Conservation (phyloP, 2,329 filamentous ascomycete species). For the Diaporthe ampelina region DNA sequence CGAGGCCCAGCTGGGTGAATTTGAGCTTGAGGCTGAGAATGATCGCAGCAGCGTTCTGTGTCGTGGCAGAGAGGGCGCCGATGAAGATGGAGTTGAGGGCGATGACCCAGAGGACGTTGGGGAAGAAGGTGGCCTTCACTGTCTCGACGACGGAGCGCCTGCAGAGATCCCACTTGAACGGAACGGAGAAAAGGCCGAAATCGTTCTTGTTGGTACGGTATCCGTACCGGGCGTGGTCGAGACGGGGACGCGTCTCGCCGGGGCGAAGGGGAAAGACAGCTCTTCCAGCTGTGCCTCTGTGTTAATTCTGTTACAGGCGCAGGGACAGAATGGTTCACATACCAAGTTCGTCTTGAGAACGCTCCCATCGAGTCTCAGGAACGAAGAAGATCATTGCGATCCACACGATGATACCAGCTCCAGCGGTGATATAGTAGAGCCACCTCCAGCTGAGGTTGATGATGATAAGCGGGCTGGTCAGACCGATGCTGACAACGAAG, state of each 20-base stretch:
- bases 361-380: slow-evolving; percentile 44
- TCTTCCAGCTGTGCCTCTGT: slow-evolving; percentile 37
- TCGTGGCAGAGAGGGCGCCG: slow-evolving; percentile 38
- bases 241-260: slow-evolving; percentile 42
- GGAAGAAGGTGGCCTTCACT: slow-evolving; percentile 44
- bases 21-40: slow-evolving; percentile 43
- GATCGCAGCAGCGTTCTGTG: slow-evolving; percentile 42
- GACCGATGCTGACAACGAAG: slow-evolving; percentile 41
- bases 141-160: slow-evolving; percentile 41
- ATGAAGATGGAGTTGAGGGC: slow-evolving; percentile 42
- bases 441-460: slow-evolving; percentile 44
- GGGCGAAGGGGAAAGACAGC: slow-evolving; percentile 41
- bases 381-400: slow-evolving; percentile 44
- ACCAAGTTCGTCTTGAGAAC: slow-evolving; percentile 45
- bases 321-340: not conserved
- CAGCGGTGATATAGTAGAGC: slow-evolving; percentile 45
- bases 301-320: not conserved
- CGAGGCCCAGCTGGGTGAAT: slow-evolving; percentile 39
- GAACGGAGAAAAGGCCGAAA: slow-evolving; percentile 42
- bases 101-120: slow-evolving; percentile 44
- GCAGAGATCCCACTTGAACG: slow-evolving; percentile 42
- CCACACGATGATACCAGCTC: slow-evolving; percentile 42
- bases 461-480: slow-evolving; percentile 42
- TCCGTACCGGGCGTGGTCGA: slow-evolving; percentile 43
- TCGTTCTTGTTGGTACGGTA: slow-evolving; percentile 42